Evolutionary conservation across 352 stramenopile species (phyloP).

Genomic region (Pythium dissotocum): DNA sequence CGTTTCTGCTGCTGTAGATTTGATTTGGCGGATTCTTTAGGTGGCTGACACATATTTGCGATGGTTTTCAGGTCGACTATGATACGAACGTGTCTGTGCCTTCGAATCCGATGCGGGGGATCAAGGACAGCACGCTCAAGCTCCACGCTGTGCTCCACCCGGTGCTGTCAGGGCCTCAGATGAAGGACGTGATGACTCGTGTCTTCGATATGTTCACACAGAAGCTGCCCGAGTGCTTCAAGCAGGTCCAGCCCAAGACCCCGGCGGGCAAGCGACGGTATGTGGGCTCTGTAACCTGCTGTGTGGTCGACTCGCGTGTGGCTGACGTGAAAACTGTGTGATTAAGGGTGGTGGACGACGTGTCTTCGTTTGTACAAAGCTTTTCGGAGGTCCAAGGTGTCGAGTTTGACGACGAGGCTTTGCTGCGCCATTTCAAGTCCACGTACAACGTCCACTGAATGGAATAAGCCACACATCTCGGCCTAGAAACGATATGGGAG

Average conservation of each 20-base stretch:
- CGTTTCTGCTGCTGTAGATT: conserved; percentile 11
- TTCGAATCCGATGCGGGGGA: conserved; percentile 90
- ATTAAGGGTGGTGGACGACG: conserved; percentile 67
- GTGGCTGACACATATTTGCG: conserved; percentile 13
- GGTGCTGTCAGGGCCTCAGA: conserved; percentile 92
- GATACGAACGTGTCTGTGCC: conserved; percentile 63
- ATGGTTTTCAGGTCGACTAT: conserved; percentile 56
- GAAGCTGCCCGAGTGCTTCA: conserved; percentile 90
- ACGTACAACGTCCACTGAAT: conserved; percentile 42
- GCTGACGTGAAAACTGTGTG: background rate
- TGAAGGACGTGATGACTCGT: conserved; percentile 94
- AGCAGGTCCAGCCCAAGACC: conserved; percentile 77
- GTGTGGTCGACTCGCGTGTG: background rate
- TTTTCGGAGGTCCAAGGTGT: conserved; percentile 72
- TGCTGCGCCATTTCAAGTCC: conserved; percentile 65
- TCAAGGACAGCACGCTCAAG: conserved; percentile 93
- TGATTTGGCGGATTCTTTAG: no score
- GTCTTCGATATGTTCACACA: conserved; percentile 89
- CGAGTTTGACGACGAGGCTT: conserved; percentile 60
- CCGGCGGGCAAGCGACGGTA: conserved; percentile 70
- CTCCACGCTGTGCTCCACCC: conserved; percentile 94
- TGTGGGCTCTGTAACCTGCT: conserved; percentile 3
- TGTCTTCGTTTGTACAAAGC: conserved; percentile 69
- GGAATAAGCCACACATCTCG: background rate
- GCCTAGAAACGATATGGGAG: background rate